phyloP scores from a whole-genome alignment of 2,329 filamentous ascomycete genomes.

The Calcarisporium arbuscula region DNA sequence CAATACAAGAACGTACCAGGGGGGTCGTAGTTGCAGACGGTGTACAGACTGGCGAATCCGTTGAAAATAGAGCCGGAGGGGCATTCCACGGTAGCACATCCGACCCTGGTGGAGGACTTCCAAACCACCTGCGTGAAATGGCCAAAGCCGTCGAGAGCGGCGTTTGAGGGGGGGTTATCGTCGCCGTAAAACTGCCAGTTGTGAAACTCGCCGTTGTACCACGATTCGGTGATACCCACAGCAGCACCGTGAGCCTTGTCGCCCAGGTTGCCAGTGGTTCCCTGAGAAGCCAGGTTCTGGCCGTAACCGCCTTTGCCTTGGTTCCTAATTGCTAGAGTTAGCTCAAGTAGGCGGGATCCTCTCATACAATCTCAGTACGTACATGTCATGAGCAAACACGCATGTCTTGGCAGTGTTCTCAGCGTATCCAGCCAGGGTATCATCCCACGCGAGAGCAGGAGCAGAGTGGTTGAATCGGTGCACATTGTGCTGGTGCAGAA shows the following conservation, averaged over 20 bases:
- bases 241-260: slow-evolving; percentile 50
- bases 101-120: slow-evolving; percentile 30
- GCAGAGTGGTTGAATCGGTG: slow-evolving; percentile 80
- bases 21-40: slow-evolving; percentile 81
- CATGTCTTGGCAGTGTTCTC: slow-evolving; percentile 58
- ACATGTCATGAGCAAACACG: slow-evolving; percentile 71
- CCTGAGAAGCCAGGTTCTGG: slow-evolving; percentile 80
- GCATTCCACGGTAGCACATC: slow-evolving; percentile 66
- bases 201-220: slow-evolving; percentile 78
- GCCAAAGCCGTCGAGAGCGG: slow-evolving; percentile 60
- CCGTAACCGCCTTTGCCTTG: slow-evolving; percentile 64
- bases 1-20: slow-evolving; percentile 56
- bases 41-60: slow-evolving; percentile 62
- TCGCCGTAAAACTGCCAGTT: slow-evolving; percentile 55
- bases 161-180: slow-evolving; percentile 49
- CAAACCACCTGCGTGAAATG: slow-evolving; percentile 40
- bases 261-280: slow-evolving; percentile 30
- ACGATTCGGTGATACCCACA: slow-evolving; percentile 68
- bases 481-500: slow-evolving; percentile 73
- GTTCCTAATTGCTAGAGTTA: slow-evolving; percentile 36
- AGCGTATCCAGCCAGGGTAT: slow-evolving; percentile 58
- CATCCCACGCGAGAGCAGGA: slow-evolving; percentile 57
- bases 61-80: slow-evolving; percentile 37
- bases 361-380: slow-evolving; percentile 30
- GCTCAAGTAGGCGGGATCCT: slow-evolving; percentile 8